Percentiles rank a stretch among this genome's conserved stretches.
phyloP scores from a whole-genome alignment of 495 filamentous ascomycete species.

The Copromyces sp. region DNA sequence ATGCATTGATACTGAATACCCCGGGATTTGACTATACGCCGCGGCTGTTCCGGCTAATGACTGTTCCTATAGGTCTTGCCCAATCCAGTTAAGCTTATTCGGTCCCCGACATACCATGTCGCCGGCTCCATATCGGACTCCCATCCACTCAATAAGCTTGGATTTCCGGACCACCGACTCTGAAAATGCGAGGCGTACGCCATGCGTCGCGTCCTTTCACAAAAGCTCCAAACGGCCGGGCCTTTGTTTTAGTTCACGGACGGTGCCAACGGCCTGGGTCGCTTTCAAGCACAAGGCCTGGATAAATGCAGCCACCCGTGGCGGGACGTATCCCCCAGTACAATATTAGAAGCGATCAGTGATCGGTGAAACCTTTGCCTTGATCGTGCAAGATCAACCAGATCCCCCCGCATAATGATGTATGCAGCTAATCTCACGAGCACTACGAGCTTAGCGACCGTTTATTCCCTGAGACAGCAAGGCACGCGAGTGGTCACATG shows the following conservation, averaged over 20 bases:
- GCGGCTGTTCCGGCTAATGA: not conserved
- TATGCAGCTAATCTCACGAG: not conserved
- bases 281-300: not conserved
- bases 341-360: slow-evolving; percentile 10
- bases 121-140: not conserved
- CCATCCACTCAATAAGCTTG: not conserved
- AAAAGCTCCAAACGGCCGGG: not conserved
- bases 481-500: not conserved
- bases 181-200: slow-evolving; percentile 3
- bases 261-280: not conserved
- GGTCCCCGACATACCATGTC: not conserved
- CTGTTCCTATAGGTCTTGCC: not conserved
- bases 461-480: slow-evolving; percentile 5
- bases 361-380: not conserved
- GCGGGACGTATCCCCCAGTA: slow-evolving; percentile 1
- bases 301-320: slow-evolving; percentile 12
- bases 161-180: not conserved
- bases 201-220: slow-evolving; percentile 1
- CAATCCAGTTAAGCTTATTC: not conserved
- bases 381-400: slow-evolving; percentile 7
- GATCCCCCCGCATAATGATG: not conserved
- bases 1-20: not conserved
- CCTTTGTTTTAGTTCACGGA: not conserved
- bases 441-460: slow-evolving; percentile 1
- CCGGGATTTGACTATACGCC: not conserved